Percentiles rank a stretch among this genome's conserved stretches.
phyloP scores from a whole-genome alignment of 192 early-diverging fungal genomes.

The Coemansia sp. region DNA sequence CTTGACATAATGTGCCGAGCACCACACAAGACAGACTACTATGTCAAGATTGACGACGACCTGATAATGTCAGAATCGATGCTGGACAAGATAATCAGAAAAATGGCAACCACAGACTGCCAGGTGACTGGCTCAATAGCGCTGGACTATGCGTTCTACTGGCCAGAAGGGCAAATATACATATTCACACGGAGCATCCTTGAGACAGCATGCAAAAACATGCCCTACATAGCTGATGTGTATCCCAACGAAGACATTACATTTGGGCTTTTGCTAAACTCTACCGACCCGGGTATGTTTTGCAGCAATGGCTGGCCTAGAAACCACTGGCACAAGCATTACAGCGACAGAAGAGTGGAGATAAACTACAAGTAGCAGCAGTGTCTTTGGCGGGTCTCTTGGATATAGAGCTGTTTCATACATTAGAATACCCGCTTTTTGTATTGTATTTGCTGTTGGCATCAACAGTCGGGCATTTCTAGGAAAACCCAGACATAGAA shows the following conservation, averaged over 20 bases:
- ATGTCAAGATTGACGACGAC: neutral
- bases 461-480: too few relatives aligned
- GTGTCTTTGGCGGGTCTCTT: too few relatives aligned
- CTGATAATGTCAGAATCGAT: neutral
- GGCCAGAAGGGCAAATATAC: neutral
- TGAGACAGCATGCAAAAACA: neutral
- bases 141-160: slow-evolving; percentile 1
- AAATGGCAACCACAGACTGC: neutral
- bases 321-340: slow-evolving; percentile 3
- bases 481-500: too few relatives aligned
- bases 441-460: too few relatives aligned
- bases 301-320: neutral
- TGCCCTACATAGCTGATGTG: neutral
- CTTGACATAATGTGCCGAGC: neutral
- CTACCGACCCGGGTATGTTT: neutral
- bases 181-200: neutral
- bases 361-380: too few relatives aligned
- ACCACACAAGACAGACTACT: neutral
- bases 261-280: neutral
- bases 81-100: neutral
- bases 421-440: too few relatives aligned
- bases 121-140: neutral
- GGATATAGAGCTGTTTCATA: too few relatives aligned
- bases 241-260: slow-evolving; percentile 5
- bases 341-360: neutral